A percentile compares a stretch with the other conserved stretches of the same genome.
Evolutionary conservation across 225 moss, liverwort and hornwort genomes (phyloP).

Genomic region (Bryum argenteum): DNA sequence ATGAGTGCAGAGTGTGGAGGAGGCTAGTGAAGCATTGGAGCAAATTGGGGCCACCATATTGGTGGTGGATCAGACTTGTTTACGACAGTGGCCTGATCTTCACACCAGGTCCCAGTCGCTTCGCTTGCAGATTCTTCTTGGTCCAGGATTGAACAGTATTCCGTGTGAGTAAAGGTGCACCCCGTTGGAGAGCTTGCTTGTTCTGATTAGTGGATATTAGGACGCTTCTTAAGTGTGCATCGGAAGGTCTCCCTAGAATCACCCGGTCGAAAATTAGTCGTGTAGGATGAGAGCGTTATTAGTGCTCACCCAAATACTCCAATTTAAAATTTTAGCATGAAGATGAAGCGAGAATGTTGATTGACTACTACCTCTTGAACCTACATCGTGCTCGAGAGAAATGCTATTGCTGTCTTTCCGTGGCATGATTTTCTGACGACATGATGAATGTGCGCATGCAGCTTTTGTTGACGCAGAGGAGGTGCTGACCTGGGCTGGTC

Average conservation of each 20-base stretch:
- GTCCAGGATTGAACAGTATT: constrained; percentile 52
- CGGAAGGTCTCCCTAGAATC: constrained; percentile 9
- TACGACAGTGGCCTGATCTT: constrained; percentile 70
- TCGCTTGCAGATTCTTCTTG: constrained; percentile 74
- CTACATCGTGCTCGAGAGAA: background rate
- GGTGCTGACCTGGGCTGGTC: constrained; percentile 52
- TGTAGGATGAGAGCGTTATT: background rate
- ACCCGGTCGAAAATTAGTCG: background rate
- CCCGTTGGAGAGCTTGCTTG: constrained; percentile 38
- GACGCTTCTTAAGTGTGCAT: constrained; percentile 8
- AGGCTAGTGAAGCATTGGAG: constrained; percentile 80
- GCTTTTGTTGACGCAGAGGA: constrained; percentile 70
- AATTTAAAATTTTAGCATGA: background rate
- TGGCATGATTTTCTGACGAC: background rate
- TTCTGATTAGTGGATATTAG: constrained; percentile 21
- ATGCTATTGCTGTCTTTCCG: background rate
- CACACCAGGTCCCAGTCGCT: constrained; percentile 69
- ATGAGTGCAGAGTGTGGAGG: constrained; percentile 81
- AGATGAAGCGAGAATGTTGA: constrained; percentile 8
- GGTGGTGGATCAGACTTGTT: constrained; percentile 85
- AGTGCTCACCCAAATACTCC: background rate
- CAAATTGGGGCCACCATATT: constrained; percentile 75
- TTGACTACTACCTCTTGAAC: background rate
- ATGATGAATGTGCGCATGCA: constrained; percentile 35
- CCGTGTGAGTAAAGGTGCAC: constrained; percentile 59